A percentile compares a stretch with the other conserved stretches of the same genome.
Evolutionary conservation across 345 rosid species (phyloP).

Genomic region (Erodium maritimum): DNA sequence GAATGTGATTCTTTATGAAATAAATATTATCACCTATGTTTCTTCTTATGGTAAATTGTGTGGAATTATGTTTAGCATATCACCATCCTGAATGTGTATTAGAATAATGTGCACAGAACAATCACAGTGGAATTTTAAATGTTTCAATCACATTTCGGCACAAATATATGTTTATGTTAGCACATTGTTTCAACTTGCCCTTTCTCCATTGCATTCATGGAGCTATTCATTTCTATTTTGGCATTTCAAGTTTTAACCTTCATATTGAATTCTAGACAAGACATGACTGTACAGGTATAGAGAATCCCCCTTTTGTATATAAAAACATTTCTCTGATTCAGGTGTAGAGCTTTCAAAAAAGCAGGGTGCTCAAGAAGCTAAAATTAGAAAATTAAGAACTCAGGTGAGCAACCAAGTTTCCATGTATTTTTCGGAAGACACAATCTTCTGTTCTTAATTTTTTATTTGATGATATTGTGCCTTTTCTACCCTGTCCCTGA

Average conservation of each 20-base stretch:
- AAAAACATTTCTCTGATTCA: slow-evolving; percentile 10
- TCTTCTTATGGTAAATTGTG: no score
- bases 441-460: slow-evolving; percentile 1
- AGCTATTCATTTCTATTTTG: no score
- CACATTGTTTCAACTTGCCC: not conserved
- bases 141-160: not conserved
- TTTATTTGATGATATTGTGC: slow-evolving; percentile 6
- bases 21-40: no score
- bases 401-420: slow-evolving; percentile 35
- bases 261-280: not conserved
- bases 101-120: not conserved
- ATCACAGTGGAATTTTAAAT: no score
- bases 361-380: slow-evolving; percentile 93
- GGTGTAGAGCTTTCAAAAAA: slow-evolving; percentile 99
- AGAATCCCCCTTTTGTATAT: not conserved
- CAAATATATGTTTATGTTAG: not conserved
- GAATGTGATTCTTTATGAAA: no score
- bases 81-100: not conserved
- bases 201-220: no score
- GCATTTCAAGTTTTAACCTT: no score
- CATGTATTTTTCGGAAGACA: not conserved
- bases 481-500: slow-evolving; percentile 12
- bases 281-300: not conserved
- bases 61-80: no score
- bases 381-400: slow-evolving; percentile 91